Base-by-base conservation (phyloP, 805 yeast genomes). In the Clavispora vitiphila region DNA sequence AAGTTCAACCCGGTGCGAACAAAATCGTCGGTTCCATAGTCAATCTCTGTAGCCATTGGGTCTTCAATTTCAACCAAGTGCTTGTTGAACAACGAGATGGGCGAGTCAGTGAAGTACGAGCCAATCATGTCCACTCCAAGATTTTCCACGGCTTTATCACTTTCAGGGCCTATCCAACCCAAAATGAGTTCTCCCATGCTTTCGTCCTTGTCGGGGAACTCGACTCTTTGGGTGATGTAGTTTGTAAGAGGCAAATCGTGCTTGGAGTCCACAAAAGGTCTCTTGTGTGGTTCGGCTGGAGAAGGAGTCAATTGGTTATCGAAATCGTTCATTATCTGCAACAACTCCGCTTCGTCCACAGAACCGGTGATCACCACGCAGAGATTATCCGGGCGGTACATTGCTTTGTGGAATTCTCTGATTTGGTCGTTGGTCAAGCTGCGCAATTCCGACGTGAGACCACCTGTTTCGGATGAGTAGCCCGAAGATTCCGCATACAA, bases 391-490 rank as follows among this genome's bases (percentile, higher is more conserved):
- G 96, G 86, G 36, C 90, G 74, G 63, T 93, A 93, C 55, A 77
- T 65, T 12, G 68, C 61, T 22, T 71, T 64, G 61, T 93, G 98
- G 56, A 87, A 93, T 18, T 79, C 64, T 50, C 83, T 75, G 50
- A 93, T 91, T 35, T 82, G 81, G 1, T 81, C 84, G 50, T 80
- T 83, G 1, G 85, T 76, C 53, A 93, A 70, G 2, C 71, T 72
- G 46, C 97, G 77, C 50, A 93, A 73, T 44, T 88, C 87, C 22
- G 75, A 72, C 62, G 88, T 78, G 37, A 88, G 64, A 0, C 99
- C 99, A 39, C 99, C 99, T 8, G 98, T 91, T 58, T 93, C 97
- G 8, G 93, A 81, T 9, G 89, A 78, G 59, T 91, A 93, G 3
- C 96, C 98, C 18, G 91, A 83, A 0, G 71, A 69, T 10, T 69